Evolutionary conservation across 1,284 basidiomycete species (phyloP), one percentile per base, ranked within the genome.

Genomic region (Fomes fomentarius): DNA sequence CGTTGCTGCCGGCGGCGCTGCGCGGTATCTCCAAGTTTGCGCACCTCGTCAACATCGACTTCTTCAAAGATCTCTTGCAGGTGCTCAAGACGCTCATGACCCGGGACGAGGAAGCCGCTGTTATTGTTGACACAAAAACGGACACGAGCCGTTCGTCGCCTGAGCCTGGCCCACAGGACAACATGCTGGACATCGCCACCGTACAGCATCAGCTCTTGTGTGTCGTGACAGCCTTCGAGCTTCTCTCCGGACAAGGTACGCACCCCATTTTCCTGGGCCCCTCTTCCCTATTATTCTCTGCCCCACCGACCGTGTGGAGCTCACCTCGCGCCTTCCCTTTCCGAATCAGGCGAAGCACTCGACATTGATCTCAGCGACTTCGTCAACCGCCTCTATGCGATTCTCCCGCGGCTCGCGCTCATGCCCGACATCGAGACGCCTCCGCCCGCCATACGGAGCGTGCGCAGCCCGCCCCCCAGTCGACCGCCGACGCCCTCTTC

Each of bases 31-130:
- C 94, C 5, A 88, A 88, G 73, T 99, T 93, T 67, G 91, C 96
- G 0, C 97, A 99, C 71, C 83, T 98, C 52, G 94, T 99, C 72
- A 99, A 98, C 73, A 84, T 99, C 64, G 97, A 99, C 71, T 99
- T 99, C 75, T 99, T 99, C 85, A 89, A 90, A 62, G 97, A 99
- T 74, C 77, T 99, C 42, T 81, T 99, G 73, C 80, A 85, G 48
- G 94, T 97, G 1, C 78, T 99, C 30, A 92, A 93, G 69, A 80
- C 81, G 54, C 84, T 94, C 52, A 85, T 97, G 61, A 67, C 75
- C 50, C 79, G 81, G 57, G 79, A 80, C 49, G 63, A 60, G 58
- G 66, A 49, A 21, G 51, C 37, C 41, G 58, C 40, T 39, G 61
- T 67, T 41, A 42, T 40, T 48, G 53, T 43, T 26, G 38, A 46